Conservation (phyloP, 2,329 filamentous ascomycete genomes). For the Colletotrichum navitas region DNA sequence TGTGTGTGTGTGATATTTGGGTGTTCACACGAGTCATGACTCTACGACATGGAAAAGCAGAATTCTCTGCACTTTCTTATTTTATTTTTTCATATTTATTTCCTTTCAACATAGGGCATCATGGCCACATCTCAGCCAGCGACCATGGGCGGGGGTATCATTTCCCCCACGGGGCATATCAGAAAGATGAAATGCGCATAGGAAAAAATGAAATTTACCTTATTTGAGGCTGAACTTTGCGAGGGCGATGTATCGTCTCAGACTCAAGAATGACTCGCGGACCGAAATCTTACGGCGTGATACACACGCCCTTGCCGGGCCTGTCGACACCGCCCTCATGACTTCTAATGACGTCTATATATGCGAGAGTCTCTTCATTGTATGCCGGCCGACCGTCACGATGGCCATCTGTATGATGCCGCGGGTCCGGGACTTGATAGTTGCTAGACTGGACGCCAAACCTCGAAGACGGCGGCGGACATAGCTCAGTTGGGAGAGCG, state of each 20-base stretch:
- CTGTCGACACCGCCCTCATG: slow-evolving; percentile 9
- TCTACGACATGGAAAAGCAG: slow-evolving; percentile 40
- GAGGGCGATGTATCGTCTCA: slow-evolving; percentile 6
- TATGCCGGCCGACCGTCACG: not conserved
- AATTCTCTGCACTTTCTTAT: not conserved
- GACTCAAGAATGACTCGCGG: slow-evolving; percentile 17
- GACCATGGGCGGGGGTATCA: slow-evolving; percentile 2
- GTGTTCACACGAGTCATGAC: slow-evolving; percentile 38
- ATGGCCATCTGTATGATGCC: not conserved
- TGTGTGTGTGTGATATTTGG: slow-evolving; percentile 10
- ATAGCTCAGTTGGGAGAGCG: slow-evolving; percentile 43
- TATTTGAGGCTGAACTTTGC: not conserved
- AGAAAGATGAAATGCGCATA: slow-evolving; percentile 9
- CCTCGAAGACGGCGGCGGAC: slow-evolving; percentile 39
- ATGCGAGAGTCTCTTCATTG: not conserved
- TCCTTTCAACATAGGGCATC: slow-evolving; percentile 29
- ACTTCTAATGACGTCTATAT: slow-evolving; percentile 10
- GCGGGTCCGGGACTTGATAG: slow-evolving; percentile 5
- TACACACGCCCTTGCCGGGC: slow-evolving; percentile 8
- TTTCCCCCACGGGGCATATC: slow-evolving; percentile 29
- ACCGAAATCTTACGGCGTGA: not conserved
- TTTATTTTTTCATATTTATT: slow-evolving; percentile 12
- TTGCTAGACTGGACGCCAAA: accelerated
- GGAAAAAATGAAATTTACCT: slow-evolving; percentile 28
- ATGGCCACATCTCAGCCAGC: slow-evolving; percentile 34